These are phyloP conservation scores for Pisolithus microcarpus DNA, from an alignment of 768 basidiomycete genomes.

Conservation along the genomic window DNA sequence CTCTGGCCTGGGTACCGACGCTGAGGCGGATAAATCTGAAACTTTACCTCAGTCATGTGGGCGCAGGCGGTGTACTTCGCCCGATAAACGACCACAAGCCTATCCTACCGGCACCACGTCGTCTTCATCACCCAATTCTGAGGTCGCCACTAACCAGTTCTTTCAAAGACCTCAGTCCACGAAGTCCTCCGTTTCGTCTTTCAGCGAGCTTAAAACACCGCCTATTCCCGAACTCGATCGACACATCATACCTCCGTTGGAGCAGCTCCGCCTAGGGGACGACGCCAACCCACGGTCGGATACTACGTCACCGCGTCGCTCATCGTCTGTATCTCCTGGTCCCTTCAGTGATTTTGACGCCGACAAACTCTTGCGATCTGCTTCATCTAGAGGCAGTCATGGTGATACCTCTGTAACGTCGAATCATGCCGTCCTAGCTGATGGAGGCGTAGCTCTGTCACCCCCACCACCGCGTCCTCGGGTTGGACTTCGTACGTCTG, in stretches of 20 bases:
- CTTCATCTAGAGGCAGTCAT: conserved; percentile 7
- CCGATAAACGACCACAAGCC: conserved; percentile 11
- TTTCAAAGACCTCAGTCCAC: conserved; percentile 43
- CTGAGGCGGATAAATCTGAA: neutral
- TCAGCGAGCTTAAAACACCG: conserved; percentile 34
- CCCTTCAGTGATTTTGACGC: conserved; percentile 3
- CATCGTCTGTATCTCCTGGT: conserved; percentile 12
- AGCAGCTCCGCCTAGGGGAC: conserved; percentile 39
- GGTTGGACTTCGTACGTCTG: conserved; percentile 10
- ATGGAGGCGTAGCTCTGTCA: conserved; percentile 20
- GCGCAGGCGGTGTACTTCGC: conserved; percentile 1
- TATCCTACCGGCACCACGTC: conserved; percentile 45
- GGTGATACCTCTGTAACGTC: conserved; percentile 28
- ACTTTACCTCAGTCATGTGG: conserved; percentile 5
- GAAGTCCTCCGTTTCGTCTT: conserved; percentile 54
- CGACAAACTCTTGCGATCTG: conserved; percentile 8
- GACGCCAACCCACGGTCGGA: conserved; percentile 5
- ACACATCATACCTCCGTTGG: conserved; percentile 51
- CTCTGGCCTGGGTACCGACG: neutral
- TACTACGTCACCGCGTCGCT: neutral
- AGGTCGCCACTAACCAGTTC: conserved; percentile 46
- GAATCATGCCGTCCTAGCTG: conserved; percentile 5
- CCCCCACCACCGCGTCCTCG: conserved; percentile 22
- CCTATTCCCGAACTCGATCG: conserved; percentile 35
- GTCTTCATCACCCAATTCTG: conserved; percentile 57